phyloP scores from a whole-genome alignment of 176 grass and related monocot genomes.

The Triticum timopheevii region DNA sequence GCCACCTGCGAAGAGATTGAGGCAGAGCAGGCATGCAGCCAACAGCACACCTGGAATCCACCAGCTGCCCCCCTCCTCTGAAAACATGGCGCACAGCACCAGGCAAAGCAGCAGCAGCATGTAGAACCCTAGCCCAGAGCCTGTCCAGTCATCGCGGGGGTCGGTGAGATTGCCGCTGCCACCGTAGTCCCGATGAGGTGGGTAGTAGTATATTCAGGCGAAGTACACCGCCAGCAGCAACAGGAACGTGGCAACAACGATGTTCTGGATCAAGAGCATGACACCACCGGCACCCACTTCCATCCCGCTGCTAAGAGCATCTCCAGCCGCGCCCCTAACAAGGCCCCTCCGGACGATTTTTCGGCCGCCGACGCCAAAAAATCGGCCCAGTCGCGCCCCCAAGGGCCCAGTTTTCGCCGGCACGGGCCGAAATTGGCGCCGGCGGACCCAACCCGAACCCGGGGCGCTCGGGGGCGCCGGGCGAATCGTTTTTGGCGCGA shows the following conservation, averaged over 20 bases:
- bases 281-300: slow-evolving; percentile 52
- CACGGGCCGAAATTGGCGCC: too few relatives aligned
- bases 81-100: slow-evolving; percentile 47
- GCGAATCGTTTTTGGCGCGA: too few relatives aligned
- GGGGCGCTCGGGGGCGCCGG: too few relatives aligned
- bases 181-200: slow-evolving; percentile 6
- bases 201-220: slow-evolving; percentile 50
- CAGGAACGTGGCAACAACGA: slow-evolving; percentile 37
- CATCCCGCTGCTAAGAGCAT: slow-evolving; percentile 17
- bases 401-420: too few relatives aligned
- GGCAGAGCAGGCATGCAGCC: slow-evolving; percentile 48
- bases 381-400: too few relatives aligned
- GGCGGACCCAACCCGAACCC: too few relatives aligned
- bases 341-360: too few relatives aligned
- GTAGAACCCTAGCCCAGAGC: slow-evolving; percentile 51
- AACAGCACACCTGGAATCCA: slow-evolving; percentile 57
- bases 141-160: background rate
- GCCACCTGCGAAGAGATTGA: slow-evolving; percentile 57
- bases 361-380: too few relatives aligned
- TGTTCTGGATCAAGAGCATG: slow-evolving; percentile 54
- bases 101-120: slow-evolving; percentile 60
- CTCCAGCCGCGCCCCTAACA: too few relatives aligned
- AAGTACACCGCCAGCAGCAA: slow-evolving; percentile 50
- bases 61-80: slow-evolving; percentile 44
- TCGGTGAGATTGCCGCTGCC: background rate